Base-by-base conservation (phyloP, 179 eudicot species). In the Beta corolliflora region DNA sequence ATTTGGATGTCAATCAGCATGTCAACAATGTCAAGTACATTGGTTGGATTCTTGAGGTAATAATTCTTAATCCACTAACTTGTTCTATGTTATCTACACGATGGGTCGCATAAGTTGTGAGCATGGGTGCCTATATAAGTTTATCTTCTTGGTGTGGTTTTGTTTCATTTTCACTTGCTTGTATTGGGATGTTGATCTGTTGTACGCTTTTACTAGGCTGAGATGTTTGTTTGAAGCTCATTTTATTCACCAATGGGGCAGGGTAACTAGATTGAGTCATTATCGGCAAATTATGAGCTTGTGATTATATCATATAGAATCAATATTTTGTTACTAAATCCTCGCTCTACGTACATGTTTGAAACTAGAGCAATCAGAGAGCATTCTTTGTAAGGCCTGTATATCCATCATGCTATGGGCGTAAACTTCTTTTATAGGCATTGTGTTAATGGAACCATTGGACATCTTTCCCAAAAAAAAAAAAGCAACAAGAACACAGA, bases 11-110 rank as follows among this genome's bases (percentile, higher is more conserved):
- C 80, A 95, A 95, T 81, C 98, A 90, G 86, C 98, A 95, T 88
- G 98, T 93, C 83, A 95, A 95, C 87, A 95, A 95, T 81, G 97
- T 92, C 75, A 95, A 95, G 84, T 95, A 95, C 87, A 86, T 95
- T 73, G 94, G 94, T 15, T 95, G 97, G 97, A 87, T 95, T 85
- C 94, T 95, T 80, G 98, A 95, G 98, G 97, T 95, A 88, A 66
- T 8, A 5, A 61, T 84, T 48, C 23, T 25, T 59, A 53, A 23
- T 36, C n/a, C 46, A 31, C 0, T n/a, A 73, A 29, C 52, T 25
- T 44, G 58, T 12, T 9, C 25, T 29, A 58, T 23, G 29, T 15
- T 79, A 13, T 8, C 9, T 55, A 25, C 68, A 46, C 48, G 75
- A 48, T 48, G 21, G 23, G 18, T 69, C 18, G 23, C 53, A 44